A percentile compares a stretch with the other conserved stretches of the same genome.
These are phyloP conservation scores for Apiotrichum brassicae DNA, from an alignment of 1,284 basidiomycete species.

Conservation along the genomic window DNA sequence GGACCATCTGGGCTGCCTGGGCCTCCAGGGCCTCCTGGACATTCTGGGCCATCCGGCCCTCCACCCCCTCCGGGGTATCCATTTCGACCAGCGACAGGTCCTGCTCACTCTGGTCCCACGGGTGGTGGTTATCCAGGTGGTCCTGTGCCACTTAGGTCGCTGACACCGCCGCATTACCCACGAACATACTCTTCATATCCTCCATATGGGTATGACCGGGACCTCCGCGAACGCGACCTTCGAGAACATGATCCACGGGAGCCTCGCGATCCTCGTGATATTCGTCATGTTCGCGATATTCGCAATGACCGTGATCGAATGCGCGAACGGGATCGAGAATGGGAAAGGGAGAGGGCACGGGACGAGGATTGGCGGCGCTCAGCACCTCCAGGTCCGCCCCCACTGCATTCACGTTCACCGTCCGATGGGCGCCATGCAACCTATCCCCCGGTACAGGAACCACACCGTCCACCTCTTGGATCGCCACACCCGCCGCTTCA, in stretches of 20 bases:
- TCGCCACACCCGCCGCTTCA: neutral
- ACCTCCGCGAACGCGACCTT: neutral
- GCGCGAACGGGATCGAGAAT: neutral
- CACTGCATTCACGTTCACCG: neutral
- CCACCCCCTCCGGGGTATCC: neutral
- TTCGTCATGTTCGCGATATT: neutral
- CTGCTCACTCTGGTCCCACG: neutral
- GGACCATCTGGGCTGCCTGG: neutral
- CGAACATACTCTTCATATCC: slow-evolving; percentile 1
- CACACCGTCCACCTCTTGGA: neutral
- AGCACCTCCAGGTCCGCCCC: neutral
- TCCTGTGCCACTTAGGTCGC: neutral
- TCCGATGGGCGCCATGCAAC: neutral
- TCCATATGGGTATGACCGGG: neutral
- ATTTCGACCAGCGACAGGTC: neutral
- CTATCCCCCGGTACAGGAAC: neutral
- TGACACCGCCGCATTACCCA: neutral
- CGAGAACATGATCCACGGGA: neutral
- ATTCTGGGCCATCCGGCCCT: too few species aligned
- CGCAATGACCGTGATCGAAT: neutral
- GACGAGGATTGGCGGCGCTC: neutral
- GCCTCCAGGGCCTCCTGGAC: neutral
- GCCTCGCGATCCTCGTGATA: neutral
- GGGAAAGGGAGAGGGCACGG: neutral
- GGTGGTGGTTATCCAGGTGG: neutral